Evolutionary conservation across 202 grass and related monocot genomes (phyloP), one percentile per base, ranked within the genome.

Genomic region (Zizania palustris): DNA sequence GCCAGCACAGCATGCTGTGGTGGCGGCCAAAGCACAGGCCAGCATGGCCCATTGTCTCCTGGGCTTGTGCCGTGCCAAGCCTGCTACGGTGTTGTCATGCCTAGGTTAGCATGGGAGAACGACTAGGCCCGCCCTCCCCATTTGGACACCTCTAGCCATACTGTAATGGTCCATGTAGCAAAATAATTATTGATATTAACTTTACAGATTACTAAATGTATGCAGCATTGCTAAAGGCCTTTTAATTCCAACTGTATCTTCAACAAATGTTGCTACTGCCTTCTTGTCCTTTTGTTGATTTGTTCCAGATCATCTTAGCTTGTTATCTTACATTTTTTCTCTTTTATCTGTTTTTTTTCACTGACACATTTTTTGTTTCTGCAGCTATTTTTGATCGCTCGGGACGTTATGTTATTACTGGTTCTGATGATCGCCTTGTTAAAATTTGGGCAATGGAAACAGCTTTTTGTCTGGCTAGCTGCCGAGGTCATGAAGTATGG

Each of bases 361-460:
- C n/a, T 55, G 3, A 20, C 18, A 57, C 13, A 48, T 9, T 35
- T 65, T 34, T 82, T 70, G 22, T 83, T 78, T 86, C 63, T 75
- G 69, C 87, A 98, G 95, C 91, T 83, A 95, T 80, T 14, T 92
- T 95, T 98, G 95, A 98, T 83, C 87, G 91, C 43, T 90, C 78
- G 5, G 95, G 95, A 71, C 76, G 80, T 53, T 98, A 87, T 92
- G 95, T 95, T 74, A 89, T 98, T 65, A 98, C 95, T 45, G 95
- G 95, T 67, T 98, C 95, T 63, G 95, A 98, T 88, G 95, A 98
- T 36, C 95, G 95, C 60, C 83, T 98, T 38, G 95, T 98, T 69
- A 98, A 98, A 84, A 92, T 98, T 73, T 98, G 95, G 95, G 90
- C 91, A 4, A 95, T 94, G 85, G 95, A 98, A 91, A 98, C 95